Evolutionary conservation across 176 grass and related monocot genomes (phyloP), one percentile per base, ranked within the genome.

Genomic region (Metroxylon sagu): DNA sequence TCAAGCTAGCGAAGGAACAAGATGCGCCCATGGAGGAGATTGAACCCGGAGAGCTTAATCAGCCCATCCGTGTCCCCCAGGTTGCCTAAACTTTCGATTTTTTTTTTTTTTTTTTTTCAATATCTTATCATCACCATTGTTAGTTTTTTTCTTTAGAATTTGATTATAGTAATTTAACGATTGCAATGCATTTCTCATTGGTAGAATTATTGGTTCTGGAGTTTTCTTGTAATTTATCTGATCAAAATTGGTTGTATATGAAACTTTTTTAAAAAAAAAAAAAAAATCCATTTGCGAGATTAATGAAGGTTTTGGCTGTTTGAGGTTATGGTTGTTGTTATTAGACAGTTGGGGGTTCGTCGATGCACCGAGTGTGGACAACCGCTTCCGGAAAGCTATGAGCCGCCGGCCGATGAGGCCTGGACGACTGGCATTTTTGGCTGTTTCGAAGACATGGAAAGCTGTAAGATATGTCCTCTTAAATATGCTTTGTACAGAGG

Each of bases 1-100:
- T 97, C 43, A 91, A 97, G 78, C 80, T 97, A 17, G 85, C 66
- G 23, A 88, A 84, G 78, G 92, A 88, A 14, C 92, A 97, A 61
- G 92, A 97, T 31, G 76, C 84, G 48, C 92, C 80, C 3, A 3
- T 58, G 60, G 83, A 97, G 66, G 87, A 91, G 65, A 97, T 91
- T 79, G 75, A 50, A 50, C 92, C 83, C 43, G 84, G 84, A 51
- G 92, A 97, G 70, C 81, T 91, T 81, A 97, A 91, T 82, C 92
- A 97, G 66, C 87, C 84, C 28, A 79, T 97, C 35, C 92, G 77
- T 39, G 78, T 97, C 62, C 87, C 87, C 25, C 78, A 97, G 84
- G 92, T 85, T 29, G 0, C 5, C 19, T 54, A 29, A 61, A 35
- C 0, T 48, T 10, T 14, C 17, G 7, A 7, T 1, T 0, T 18